Percentiles rank a stretch among this genome's conserved stretches.
Evolutionary conservation across 768 basidiomycete species (phyloP).

Genomic region (Psilocybe subaeruginosa): DNA sequence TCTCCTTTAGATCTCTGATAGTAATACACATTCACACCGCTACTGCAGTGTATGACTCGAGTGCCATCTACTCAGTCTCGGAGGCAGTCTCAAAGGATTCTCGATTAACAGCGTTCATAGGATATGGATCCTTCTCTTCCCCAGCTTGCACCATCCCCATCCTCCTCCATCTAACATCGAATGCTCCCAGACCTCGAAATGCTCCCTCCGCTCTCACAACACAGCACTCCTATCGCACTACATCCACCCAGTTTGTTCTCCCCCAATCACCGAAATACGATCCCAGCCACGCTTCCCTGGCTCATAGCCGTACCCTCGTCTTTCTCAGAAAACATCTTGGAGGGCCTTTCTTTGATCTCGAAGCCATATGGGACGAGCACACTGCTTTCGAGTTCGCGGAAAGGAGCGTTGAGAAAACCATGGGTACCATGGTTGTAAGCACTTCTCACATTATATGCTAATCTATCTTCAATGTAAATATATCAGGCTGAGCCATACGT

Average conservation of each 20-base stretch:
- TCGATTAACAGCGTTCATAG: constrained; percentile 37
- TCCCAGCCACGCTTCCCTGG: constrained; percentile 41
- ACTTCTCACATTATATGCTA: background rate
- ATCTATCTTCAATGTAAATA: background rate
- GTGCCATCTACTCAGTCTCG: constrained; percentile 29
- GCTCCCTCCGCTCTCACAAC: constrained; percentile 23
- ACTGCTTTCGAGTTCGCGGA: constrained; percentile 55
- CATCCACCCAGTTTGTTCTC: constrained; percentile 45
- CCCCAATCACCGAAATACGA: constrained; percentile 44
- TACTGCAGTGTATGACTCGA: constrained; percentile 34
- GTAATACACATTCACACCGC: background rate
- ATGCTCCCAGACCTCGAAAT: constrained; percentile 23
- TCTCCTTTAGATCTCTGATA: background rate
- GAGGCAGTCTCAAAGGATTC: constrained; percentile 29
- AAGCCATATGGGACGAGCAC: constrained; percentile 66
- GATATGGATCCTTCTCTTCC: constrained; percentile 34
- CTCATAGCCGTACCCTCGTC: constrained; percentile 48
- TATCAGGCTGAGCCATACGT: constrained; percentile 58
- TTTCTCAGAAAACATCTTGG: constrained; percentile 48
- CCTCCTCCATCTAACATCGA: constrained; percentile 37
- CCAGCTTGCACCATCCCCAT: constrained; percentile 33
- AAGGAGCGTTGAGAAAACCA: constrained; percentile 54
- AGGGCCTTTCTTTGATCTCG: constrained; percentile 58
- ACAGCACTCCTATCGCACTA: constrained; percentile 30
- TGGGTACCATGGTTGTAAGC: constrained; percentile 58